A percentile compares a stretch with the other conserved stretches of the same genome.
These are phyloP conservation scores for Helichrysum umbraculigerum DNA, from an alignment of 129 eudicot species.

Conservation along the genomic window DNA sequence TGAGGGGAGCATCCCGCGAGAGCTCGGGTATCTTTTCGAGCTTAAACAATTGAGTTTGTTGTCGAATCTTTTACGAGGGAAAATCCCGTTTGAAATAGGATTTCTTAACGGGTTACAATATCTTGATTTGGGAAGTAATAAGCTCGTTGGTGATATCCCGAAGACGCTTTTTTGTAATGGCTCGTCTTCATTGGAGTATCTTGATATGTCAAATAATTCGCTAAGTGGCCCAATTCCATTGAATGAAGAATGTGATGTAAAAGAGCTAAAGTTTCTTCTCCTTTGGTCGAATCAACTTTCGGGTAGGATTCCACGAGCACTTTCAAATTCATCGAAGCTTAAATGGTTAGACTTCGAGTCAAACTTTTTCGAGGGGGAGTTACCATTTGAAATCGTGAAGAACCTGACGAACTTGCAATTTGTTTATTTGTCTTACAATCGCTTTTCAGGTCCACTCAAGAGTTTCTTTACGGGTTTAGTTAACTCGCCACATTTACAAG, in stretches of 20 bases:
- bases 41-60: slow-evolving; percentile 71
- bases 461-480: slow-evolving; percentile 57
- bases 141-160: slow-evolving; percentile 63
- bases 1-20: slow-evolving; percentile 60
- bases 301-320: slow-evolving; percentile 62
- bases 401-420: slow-evolving; percentile 56
- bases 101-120: slow-evolving; percentile 49
- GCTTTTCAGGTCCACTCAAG: slow-evolving; percentile 57
- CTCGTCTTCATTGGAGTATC: slow-evolving; percentile 58
- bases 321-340: slow-evolving; percentile 65
- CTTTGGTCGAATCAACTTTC: slow-evolving; percentile 72
- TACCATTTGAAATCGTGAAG: slow-evolving; percentile 54
- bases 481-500: slow-evolving; percentile 71
- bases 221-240: slow-evolving; percentile 61
- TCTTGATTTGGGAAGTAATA: slow-evolving; percentile 74
- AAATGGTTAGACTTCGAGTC: slow-evolving; percentile 78
- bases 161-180: slow-evolving; percentile 63
- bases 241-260: slow-evolving; percentile 48
- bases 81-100: slow-evolving; percentile 59
- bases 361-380: slow-evolving; percentile 56
- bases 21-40: slow-evolving; percentile 45
- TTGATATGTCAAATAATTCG: slow-evolving; percentile 83
- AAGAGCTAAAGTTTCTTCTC: slow-evolving; percentile 56
- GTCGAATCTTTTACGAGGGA: slow-evolving; percentile 59
- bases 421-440: slow-evolving; percentile 68